phyloP scores from a whole-genome alignment of 208 protist genomes.

The Leptomonas pyrrhocoris region DNA sequence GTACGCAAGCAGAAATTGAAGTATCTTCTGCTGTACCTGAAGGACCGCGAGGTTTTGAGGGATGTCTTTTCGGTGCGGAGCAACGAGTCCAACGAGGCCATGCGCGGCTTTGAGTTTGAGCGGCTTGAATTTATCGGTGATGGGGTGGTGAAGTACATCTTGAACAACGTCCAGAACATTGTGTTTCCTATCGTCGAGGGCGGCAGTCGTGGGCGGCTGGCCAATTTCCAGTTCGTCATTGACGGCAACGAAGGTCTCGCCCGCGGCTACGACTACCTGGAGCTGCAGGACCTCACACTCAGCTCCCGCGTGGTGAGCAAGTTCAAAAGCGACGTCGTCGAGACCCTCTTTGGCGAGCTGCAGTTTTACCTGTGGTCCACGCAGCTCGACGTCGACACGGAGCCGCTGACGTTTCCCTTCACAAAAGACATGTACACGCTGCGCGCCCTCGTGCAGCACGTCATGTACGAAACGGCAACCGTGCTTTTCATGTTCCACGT shows the following conservation, averaged over 20 bases:
- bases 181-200: constrained; percentile 74
- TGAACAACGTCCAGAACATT: constrained; percentile 73
- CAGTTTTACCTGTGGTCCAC: constrained; percentile 84
- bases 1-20: constrained; percentile 72
- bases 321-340: constrained; percentile 91
- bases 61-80: constrained; percentile 75
- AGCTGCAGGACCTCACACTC: constrained; percentile 72
- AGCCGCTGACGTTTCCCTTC: constrained; percentile 57
- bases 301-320: constrained; percentile 87
- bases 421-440: constrained; percentile 63
- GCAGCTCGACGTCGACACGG: constrained; percentile 58
- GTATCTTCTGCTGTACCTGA: constrained; percentile 82
- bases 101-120: constrained; percentile 87
- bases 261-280: constrained; percentile 82
- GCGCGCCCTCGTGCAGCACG: constrained; percentile 75
- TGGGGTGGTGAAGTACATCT: constrained; percentile 88
- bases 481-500: constrained; percentile 86
- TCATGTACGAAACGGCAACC: constrained; percentile 83
- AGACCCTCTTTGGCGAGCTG: constrained; percentile 89
- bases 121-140: constrained; percentile 87
- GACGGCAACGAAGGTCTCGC: constrained; percentile 89
- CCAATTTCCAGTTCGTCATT: constrained; percentile 85
- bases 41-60: constrained; percentile 66
- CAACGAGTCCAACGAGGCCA: constrained; percentile 31
- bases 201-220: constrained; percentile 67